phyloP scores from a whole-genome alignment of 257 asterid genomes.

The Osmanthus fragrans region DNA sequence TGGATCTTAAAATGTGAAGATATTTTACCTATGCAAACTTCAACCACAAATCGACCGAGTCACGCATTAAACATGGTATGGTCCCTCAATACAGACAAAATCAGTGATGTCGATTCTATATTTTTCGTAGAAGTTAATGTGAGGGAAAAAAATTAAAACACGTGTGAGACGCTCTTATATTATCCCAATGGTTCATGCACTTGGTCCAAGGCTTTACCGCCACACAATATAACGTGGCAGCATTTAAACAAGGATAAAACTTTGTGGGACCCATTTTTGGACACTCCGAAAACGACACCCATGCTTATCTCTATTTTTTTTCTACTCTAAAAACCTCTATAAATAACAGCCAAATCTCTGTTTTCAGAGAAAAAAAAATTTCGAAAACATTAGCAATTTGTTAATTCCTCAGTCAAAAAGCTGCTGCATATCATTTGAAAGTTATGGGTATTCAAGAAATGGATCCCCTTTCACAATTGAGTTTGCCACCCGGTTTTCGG shows the following conservation, averaged over 20 bases:
- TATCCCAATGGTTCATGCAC: conserved; percentile 39
- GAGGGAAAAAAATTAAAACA: background rate
- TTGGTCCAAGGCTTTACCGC: conserved; percentile 54
- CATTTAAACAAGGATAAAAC: conserved; percentile 36
- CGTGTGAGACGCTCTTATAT: background rate
- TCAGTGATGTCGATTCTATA: background rate
- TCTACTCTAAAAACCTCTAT: conserved; percentile 26
- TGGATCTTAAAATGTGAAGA: too few species aligned
- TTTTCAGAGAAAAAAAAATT: conserved; percentile 24
- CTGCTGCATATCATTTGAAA: background rate
- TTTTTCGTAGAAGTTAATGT: background rate
- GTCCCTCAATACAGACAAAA: background rate
- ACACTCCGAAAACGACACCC: conserved; percentile 44
- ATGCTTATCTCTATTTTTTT: conserved; percentile 41
- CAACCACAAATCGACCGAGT: background rate
- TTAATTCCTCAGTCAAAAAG: background rate
- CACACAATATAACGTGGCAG: conserved; percentile 55
- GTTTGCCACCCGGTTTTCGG: conserved; percentile 89
- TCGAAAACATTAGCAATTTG: background rate
- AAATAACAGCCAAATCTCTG: conserved; percentile 31
- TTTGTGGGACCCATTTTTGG: conserved; percentile 32
- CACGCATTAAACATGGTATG: background rate
- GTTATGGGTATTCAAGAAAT: conserved; percentile 58
- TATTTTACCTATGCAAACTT: too few species aligned
- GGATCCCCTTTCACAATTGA: conserved; percentile 76